Percentiles rank a stretch among this genome's conserved stretches.
Conservation (phyloP, 2,329 filamentous ascomycete genomes). For the Alternaria longipes region DNA sequence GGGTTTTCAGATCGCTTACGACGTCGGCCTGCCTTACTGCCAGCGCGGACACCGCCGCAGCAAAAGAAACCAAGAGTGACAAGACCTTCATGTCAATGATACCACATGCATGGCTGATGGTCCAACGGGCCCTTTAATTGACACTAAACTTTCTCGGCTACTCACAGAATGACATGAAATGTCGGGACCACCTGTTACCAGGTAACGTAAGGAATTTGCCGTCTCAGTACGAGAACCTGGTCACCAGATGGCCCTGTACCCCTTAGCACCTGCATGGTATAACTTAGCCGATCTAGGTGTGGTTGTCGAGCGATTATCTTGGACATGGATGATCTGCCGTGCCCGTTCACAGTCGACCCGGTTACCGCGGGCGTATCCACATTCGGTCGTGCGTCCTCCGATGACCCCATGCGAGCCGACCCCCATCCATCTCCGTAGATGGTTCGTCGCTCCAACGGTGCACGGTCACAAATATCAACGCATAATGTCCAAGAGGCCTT, state of each 20-base stretch:
- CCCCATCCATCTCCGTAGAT: neutral
- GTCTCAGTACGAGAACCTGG: neutral
- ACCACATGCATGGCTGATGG: constrained; percentile 9
- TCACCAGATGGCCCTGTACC: neutral
- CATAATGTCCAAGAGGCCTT: neutral
- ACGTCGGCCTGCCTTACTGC: constrained; percentile 20
- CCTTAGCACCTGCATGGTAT: neutral
- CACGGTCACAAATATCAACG: neutral
- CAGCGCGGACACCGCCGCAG: constrained; percentile 22
- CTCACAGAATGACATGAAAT: neutral
- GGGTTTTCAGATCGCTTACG: constrained; percentile 20
- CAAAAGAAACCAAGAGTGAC: constrained; percentile 20
- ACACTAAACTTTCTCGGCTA: constrained; percentile 3
- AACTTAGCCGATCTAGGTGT: constrained; percentile 3
- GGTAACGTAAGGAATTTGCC: neutral
- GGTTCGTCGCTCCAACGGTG: neutral
- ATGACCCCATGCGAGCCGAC: neutral
- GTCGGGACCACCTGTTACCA: neutral
- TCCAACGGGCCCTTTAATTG: constrained; percentile 11
- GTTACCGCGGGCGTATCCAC: constrained; percentile 8
- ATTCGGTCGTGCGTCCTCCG: constrained; percentile 1
- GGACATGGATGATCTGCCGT: constrained; percentile 1
- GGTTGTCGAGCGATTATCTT: neutral
- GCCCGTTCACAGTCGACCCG: neutral
- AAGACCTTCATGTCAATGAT: constrained; percentile 25